A percentile compares a stretch with the other conserved stretches of the same genome.
These are phyloP conservation scores for Tulasnella sp. DNA, from an alignment of 768 basidiomycete genomes.

Conservation along the genomic window DNA sequence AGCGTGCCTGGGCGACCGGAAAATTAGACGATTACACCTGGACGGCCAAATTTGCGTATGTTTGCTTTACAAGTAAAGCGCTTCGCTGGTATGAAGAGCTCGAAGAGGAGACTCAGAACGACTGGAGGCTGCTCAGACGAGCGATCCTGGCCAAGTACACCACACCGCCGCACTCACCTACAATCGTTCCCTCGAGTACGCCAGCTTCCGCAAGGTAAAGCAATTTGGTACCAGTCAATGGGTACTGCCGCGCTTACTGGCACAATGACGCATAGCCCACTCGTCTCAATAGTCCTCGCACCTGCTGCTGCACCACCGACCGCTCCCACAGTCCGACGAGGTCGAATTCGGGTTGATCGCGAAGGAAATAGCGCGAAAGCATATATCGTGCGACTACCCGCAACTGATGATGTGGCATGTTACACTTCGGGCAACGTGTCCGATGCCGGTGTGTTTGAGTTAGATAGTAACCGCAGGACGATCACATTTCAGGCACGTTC, in stretches of 20 bases:
- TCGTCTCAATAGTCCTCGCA: neutral
- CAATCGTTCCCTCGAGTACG: neutral
- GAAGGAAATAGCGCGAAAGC: too few relatives aligned
- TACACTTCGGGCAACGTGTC: too few relatives aligned
- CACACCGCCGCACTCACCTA: neutral
- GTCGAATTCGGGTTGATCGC: neutral
- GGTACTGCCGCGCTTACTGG: neutral
- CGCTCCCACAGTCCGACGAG: neutral
- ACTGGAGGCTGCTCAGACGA: neutral
- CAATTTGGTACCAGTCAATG: neutral
- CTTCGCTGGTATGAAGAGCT: constrained; percentile 16
- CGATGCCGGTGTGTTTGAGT: too few relatives aligned
- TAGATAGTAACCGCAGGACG: too few relatives aligned
- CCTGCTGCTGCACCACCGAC: neutral
- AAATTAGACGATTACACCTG: neutral
- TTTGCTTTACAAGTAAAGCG: neutral
- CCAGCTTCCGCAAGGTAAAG: neutral
- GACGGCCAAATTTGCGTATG: constrained; percentile 9
- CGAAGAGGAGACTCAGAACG: too few relatives aligned
- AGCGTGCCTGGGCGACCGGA: neutral
- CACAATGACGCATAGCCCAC: neutral
- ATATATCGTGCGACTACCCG: too few relatives aligned
- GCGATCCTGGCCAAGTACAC: neutral
- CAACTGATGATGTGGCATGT: too few relatives aligned
- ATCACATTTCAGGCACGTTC: too few relatives aligned